Conservation (phyloP, 208 protist species). For the Spongospora subterranea region DNA sequence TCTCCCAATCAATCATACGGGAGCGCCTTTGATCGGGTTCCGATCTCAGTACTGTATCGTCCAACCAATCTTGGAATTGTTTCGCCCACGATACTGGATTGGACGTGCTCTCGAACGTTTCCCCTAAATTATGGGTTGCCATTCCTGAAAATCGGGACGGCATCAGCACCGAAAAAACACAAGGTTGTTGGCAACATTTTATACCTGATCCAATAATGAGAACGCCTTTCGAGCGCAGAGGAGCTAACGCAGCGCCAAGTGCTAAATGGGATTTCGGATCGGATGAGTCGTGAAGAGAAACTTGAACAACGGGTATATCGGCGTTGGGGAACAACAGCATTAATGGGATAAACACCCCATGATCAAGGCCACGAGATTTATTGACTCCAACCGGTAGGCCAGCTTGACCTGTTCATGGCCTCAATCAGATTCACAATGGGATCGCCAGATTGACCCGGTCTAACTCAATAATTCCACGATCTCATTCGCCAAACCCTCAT, state of each 20-base stretch:
- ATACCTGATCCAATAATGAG: slow-evolving; percentile 32
- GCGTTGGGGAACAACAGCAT: slow-evolving; percentile 39
- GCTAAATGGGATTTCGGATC: not conserved
- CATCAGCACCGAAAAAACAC: not conserved
- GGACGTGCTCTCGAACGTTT: not conserved
- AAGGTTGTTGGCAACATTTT: not conserved
- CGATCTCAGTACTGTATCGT: not conserved
- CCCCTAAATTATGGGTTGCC: slow-evolving; percentile 9
- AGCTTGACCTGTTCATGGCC: not conserved
- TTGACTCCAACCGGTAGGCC: not conserved
- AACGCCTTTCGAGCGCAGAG: slow-evolving; percentile 14
- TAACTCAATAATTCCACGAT: not conserved
- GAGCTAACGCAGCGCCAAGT: not conserved
- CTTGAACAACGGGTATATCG: slow-evolving; percentile 44
- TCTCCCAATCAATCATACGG: not conserved
- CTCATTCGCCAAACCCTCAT: not conserved
- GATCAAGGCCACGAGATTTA: not conserved
- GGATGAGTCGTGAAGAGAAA: not conserved
- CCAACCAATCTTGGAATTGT: slow-evolving; percentile 20
- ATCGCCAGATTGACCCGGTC: not conserved
- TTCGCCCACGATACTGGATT: not conserved
- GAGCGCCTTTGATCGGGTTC: not conserved
- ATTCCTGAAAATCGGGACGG: not conserved
- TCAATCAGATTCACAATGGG: not conserved
- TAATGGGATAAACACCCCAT: slow-evolving; percentile 43